Base-by-base conservation (phyloP, 805 yeast genomes). In the Lipomyces kockii region DNA sequence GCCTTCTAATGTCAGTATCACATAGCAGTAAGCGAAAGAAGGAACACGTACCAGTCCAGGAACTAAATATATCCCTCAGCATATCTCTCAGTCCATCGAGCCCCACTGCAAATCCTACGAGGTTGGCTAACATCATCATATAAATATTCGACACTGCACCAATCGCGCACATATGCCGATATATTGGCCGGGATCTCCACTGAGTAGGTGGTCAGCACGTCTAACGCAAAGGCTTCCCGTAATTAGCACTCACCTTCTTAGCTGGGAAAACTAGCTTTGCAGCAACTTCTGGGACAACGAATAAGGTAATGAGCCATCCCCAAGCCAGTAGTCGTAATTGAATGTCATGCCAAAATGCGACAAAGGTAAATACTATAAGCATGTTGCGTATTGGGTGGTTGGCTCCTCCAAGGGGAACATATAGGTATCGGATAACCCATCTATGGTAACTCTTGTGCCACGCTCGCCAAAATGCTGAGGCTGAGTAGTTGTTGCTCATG, bases 321-420 rank as follows among this genome's bases (percentile, higher is more conserved):
- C 99, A 95, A 64, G 94, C 80, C 60, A 95, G 80, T 61, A 95
- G 80, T 70, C 87, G 88, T 74, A 95, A 83, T 78, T 95, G 93
- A 71, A 95, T 93, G 76, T 95, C 99, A 80, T 95, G 99, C 99
- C 99, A 95, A 37, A 95, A 81, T 2, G 99, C 98, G 27, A 95
- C 99, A 79, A 95, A 95, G 17, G 97, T 86, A 76, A 95, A 95
- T 17, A 94, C 98, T 11, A 93, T 85, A 46, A 94, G 79, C 11
- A 93, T 87, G 69, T 94, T 92, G 59, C 90, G 72, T 8, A 94
- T 79, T 70, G 98, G 83, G 73, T 87, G 85, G 8, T 79, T 81
- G 0, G 90, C 83, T 0, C 98, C 97, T 11, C 98, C 98, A 68
- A 95, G 80, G 2, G 99, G 99, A 27, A 95, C 83, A 74, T 95